Evolutionary conservation across 768 basidiomycete genomes (phyloP).

Genomic region (Lactarius sp.): DNA sequence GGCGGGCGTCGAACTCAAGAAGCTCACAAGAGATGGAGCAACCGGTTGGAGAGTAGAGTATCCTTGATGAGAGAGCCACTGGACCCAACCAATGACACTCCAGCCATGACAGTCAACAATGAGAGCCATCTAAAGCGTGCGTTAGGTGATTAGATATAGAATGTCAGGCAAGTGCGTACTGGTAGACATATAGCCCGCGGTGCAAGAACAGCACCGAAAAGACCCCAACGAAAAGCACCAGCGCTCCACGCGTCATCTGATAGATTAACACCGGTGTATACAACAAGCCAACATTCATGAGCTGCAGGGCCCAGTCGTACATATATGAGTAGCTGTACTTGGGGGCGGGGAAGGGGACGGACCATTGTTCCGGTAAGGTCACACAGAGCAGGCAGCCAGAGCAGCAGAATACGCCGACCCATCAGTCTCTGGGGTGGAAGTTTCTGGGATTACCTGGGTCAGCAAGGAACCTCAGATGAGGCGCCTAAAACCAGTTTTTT

Average conservation of each 20-base stretch:
- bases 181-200: slow-evolving; percentile 81
- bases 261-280: slow-evolving; percentile 97
- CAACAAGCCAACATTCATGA: slow-evolving; percentile 95
- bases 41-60: slow-evolving; percentile 38
- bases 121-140: slow-evolving; percentile 69
- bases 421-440: slow-evolving; percentile 42
- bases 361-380: too few species aligned
- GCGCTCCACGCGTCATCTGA: slow-evolving; percentile 92
- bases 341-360: not conserved
- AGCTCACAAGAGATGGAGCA: slow-evolving; percentile 28
- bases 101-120: slow-evolving; percentile 81
- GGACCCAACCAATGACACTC: slow-evolving; percentile 80
- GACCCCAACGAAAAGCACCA: slow-evolving; percentile 90
- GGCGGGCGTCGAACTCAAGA: slow-evolving; percentile 26
- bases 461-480: too few species aligned
- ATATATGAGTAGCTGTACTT: slow-evolving; percentile 2
- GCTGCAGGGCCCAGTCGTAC: slow-evolving; percentile 29
- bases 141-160: slow-evolving; percentile 18
- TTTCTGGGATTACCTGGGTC: slow-evolving; percentile 11
- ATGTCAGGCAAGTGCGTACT: slow-evolving; percentile 41
- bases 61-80: slow-evolving; percentile 87
- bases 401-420: slow-evolving; percentile 39
- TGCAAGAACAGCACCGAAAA: slow-evolving; percentile 89
- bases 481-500: too few species aligned
- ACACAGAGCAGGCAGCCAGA: too few species aligned